Evolutionary conservation across 2,329 filamentous ascomycete species (phyloP).

Genomic region (Neospermospora avenae): DNA sequence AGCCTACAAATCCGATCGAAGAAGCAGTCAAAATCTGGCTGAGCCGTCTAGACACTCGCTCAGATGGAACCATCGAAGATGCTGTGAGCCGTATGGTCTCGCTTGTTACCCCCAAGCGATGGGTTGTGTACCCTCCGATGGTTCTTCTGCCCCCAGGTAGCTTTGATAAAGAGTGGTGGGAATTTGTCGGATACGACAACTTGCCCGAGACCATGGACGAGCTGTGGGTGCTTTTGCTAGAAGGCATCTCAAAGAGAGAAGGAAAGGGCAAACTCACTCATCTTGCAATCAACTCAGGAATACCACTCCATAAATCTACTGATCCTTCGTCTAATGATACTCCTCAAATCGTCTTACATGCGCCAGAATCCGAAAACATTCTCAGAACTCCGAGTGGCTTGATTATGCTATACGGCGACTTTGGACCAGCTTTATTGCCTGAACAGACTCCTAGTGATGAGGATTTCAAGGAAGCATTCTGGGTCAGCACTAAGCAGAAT

Average conservation of each 20-base stretch:
- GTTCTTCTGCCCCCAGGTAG: conserved; percentile 57
- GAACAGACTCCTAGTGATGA: conserved; percentile 15
- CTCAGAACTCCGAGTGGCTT: conserved; percentile 71
- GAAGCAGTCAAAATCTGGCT: conserved; percentile 39
- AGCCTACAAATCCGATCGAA: conserved; percentile 38
- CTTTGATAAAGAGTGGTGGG: conserved; percentile 44
- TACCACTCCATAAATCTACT: conserved; percentile 43
- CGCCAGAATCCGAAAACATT: conserved; percentile 54
- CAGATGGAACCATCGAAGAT: conserved; percentile 19
- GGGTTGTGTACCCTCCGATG: conserved; percentile 60
- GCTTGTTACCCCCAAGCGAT: conserved; percentile 47
- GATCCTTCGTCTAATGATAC: conserved; percentile 8
- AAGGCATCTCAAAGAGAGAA: conserved; percentile 41
- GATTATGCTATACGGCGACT: conserved; percentile 68
- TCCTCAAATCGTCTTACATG: background rate
- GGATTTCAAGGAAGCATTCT: conserved; percentile 69
- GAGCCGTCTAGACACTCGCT: conserved; percentile 24
- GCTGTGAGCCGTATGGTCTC: conserved; percentile 16
- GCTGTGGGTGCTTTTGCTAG: conserved; percentile 51
- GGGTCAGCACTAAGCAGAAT: conserved; percentile 76
- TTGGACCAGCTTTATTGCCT: conserved; percentile 50
- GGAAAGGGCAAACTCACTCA: conserved; percentile 48
- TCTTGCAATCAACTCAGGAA: conserved; percentile 59
- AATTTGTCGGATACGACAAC: conserved; percentile 6
- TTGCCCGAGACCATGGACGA: background rate